Evolutionary conservation across 495 filamentous ascomycete species (phyloP), one percentile per base, ranked within the genome.

Genomic region (Xylaria castorea): DNA sequence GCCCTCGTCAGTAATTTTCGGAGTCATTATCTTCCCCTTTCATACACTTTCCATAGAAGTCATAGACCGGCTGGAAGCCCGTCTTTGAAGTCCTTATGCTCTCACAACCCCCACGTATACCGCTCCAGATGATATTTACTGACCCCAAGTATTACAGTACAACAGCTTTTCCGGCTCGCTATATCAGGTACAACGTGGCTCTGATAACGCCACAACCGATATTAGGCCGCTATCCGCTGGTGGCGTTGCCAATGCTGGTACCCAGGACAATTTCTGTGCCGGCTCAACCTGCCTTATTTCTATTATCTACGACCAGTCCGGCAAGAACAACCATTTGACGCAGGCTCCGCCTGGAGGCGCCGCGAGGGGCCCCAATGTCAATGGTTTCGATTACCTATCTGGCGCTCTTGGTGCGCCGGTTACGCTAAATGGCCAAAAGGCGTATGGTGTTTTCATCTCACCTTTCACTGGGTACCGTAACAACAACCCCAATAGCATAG

Each of bases 231-330:
- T 84, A 0, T 81, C 83, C 2, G 81, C 86, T 25, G 87, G 87
- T 14, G 75, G 75, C 70, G 84, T 90, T 16, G 88, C 88, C 38
- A 83, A 90, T 82, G 84, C 86, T 36, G 80, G 82, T 9, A 75
- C 86, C 66, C 88, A 90, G 77, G 88, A 89, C 76, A 72, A 80
- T 42, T 90, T 90, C 80, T 90, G 88, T 71, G 80, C 80, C 53
- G 74, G 76, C 71, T 89, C 88, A 1, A 89, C 86, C 58, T 90
- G 88, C 75, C 79, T 88, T n/a, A 90, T 90, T 71, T 84, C 83
- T 0, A 83, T 85, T 62, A 88, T 90, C 68, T 90, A 89, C 73
- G 88, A 90, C 76, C 87, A 90, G 78, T 87, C 87, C 16, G 87
- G 87, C 73, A 74, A 74, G n/a, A 84, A 83, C 7, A 90, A 90